Evolutionary conservation across 2,329 filamentous ascomycete genomes (phyloP), one percentile per base, ranked within the genome.

Genomic region (Alternaria solani): DNA sequence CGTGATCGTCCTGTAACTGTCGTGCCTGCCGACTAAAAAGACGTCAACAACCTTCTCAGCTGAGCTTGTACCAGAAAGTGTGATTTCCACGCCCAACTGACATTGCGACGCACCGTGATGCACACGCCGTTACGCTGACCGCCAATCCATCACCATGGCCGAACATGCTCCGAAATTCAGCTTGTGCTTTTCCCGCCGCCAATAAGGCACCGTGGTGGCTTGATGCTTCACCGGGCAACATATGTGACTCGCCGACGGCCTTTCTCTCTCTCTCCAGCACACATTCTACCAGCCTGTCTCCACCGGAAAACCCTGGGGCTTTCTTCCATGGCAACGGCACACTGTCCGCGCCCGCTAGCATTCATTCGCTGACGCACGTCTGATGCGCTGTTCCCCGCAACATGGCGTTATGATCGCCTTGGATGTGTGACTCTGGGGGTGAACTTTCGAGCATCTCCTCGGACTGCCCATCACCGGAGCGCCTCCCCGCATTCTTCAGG

Each of bases 381-480:
- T 60, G 59, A 62, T 63, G 57, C 51, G 34, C 51, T 55, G 41
- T 68, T 69, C 72, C 70, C 73, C 74, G 70, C 74, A 73, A 63
- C 61, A 60, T 68, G 67, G 68, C 69, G 64, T 68, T 51, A 52
- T 63, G 57, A 54, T 58, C 44, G 57, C 56, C 60, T 64, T 51
- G 39, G 62, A 61, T 57, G 48, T 58, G 61, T 60, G 42, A 63
- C 20, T 57, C 59, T 63, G 51, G 59, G 51, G 59, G 46, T 49
- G 63, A 64, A 63, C 63, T 56, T 48, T 62, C 51, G 42, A 68
- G 52, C 72, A 73, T 77, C 73, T 76, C 74, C 74, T 68, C 68
- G 74, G 74, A 73, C 65, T 41, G 61, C 26, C 41, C 59, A 47
- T 28, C 34, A 39, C 58, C 55, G 57, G 38, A 51, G 32, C 44